Percentiles rank a stretch among this genome's conserved stretches.
These are phyloP conservation scores for Russula dissimulans DNA, from an alignment of 768 basidiomycete species.

Conservation along the genomic window DNA sequence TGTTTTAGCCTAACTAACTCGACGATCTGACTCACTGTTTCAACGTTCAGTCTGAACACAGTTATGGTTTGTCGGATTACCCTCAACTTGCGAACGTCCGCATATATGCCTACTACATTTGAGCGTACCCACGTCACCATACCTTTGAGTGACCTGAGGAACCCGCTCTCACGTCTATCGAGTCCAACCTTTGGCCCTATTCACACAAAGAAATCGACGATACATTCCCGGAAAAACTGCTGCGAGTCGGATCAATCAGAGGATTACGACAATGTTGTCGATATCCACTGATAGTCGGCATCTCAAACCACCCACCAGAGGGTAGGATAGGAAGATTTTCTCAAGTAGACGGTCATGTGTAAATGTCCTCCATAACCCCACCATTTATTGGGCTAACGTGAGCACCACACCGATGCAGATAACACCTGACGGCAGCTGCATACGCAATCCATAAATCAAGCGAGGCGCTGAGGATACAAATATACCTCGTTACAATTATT, in stretches of 20 bases:
- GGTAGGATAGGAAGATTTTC: too few species aligned
- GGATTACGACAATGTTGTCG: too few species aligned
- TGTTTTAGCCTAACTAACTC: neutral
- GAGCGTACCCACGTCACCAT: conserved; percentile 5
- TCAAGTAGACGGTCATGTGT: too few species aligned
- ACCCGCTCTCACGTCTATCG: neutral
- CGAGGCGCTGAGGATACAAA: too few species aligned
- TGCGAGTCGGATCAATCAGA: neutral
- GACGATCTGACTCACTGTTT: neutral
- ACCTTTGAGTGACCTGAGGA: conserved; percentile 8
- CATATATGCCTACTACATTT: conserved; percentile 7
- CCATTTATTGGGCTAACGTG: too few species aligned
- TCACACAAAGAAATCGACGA: neutral
- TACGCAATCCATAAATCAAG: too few species aligned
- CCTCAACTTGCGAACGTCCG: conserved; percentile 16
- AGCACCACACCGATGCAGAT: too few species aligned
- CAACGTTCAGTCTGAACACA: conserved; percentile 11
- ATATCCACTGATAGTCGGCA: too few species aligned
- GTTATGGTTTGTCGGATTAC: conserved; percentile 19
- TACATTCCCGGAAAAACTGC: conserved; percentile 9
- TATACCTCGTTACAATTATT: too few species aligned
- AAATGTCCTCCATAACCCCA: too few species aligned
- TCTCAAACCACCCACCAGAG: too few species aligned
- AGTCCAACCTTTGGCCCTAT: neutral
- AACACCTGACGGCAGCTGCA: too few species aligned